Conservation (phyloP, 306 rosid genomes). For the Fragaria vesca region DNA sequence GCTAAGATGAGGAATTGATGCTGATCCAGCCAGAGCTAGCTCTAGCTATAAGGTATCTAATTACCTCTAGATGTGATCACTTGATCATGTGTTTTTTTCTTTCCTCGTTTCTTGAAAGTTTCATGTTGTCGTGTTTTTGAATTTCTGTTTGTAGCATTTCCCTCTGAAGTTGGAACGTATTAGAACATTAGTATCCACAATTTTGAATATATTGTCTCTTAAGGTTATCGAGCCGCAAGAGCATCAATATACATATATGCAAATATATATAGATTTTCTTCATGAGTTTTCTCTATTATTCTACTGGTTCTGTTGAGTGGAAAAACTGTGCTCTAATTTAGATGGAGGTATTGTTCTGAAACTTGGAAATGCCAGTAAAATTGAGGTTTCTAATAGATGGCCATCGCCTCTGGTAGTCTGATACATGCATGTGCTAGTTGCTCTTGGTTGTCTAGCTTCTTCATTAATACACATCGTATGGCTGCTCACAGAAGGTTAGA, state of each 20-base stretch:
- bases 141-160: background rate
- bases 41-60: conserved; percentile 19
- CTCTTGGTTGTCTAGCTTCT: background rate
- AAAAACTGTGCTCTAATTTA: background rate
- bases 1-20: conserved; percentile 41
- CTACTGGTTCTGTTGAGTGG: background rate
- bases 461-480: background rate
- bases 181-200: background rate
- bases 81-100: background rate
- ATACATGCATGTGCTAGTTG: conserved; percentile 13
- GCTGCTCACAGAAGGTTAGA: conserved; percentile 3
- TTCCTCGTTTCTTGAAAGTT: background rate
- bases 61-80: background rate
- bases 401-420: background rate
- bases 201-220: background rate
- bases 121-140: background rate
- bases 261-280: background rate
- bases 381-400: background rate
- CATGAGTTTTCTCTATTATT: background rate
- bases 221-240: background rate
- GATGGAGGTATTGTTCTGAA: background rate
- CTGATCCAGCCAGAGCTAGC: conserved; percentile 23
- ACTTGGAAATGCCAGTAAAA: background rate
- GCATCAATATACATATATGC: background rate
- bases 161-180: background rate